Evolutionary conservation across 495 filamentous ascomycete genomes (phyloP), one percentile per base, ranked within the genome.

Genomic region (Rusavskia elegans): DNA sequence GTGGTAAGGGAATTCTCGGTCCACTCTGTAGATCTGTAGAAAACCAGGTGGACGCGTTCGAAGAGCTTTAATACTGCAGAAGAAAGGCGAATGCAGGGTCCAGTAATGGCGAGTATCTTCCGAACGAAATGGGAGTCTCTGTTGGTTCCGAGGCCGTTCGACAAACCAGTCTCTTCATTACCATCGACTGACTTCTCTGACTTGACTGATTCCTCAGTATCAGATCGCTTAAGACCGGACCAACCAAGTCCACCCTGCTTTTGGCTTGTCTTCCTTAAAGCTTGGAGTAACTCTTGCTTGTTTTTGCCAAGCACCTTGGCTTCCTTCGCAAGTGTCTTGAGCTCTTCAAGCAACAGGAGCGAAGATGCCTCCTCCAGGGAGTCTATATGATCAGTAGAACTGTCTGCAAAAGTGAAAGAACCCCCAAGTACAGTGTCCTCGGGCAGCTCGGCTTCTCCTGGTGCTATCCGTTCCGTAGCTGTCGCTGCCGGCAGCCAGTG

Each of bases 1-100:
- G 89, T 90, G 2, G 87, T 95, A 2, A 98, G 75, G 11, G 90
- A 95, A 59, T 95, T 96, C 59, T 96, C 92, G 0, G 89, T 92
- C 89, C 90, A 97, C 63, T 95, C 89, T 0, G 89, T 94, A 27
- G 89, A 96, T 30, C 89, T 76, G 61, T 96, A 96, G 62, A 95
- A 97, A 48, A 98, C 89, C 7, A 98, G 68, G 66, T 97, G 90
- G 1, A 96, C 87, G 30, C 92, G 78, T 61, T 95, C 89, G 59
- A 98, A 98, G 5, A 98, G 75, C 53, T 79, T 84, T 52, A 87
- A 76, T n/a, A 81, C 75, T 8, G 80, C 70, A 1, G 80, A 64
- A 1, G 87, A 81, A 16, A 98, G 81, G 38, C 90, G 72, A 46
- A 96, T 84, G 52, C 88, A 89, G 32, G 85, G 79, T 0, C 92